Evolutionary conservation across 2,329 filamentous ascomycete species (phyloP).

Genomic region (Chlorencoelia australis): DNA sequence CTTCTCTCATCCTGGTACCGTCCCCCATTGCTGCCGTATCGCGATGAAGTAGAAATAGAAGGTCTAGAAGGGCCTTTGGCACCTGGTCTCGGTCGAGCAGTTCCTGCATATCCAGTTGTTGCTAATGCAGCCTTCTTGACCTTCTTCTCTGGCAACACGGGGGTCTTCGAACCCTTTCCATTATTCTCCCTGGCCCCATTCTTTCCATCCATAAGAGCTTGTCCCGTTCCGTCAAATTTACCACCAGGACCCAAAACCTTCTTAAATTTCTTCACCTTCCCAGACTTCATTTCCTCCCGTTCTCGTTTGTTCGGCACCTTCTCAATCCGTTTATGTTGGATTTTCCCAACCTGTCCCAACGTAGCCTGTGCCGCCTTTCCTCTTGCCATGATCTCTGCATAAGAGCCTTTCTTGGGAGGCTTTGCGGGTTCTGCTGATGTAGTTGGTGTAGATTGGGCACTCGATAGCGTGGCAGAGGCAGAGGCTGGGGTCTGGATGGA

Average conservation of each 20-base stretch:
- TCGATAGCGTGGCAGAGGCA: slow-evolving; percentile 12
- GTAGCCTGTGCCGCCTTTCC: slow-evolving; percentile 55
- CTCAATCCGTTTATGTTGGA: slow-evolving; percentile 65
- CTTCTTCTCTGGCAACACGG: slow-evolving; percentile 41
- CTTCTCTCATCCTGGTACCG: slow-evolving; percentile 23
- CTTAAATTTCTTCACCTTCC: slow-evolving; percentile 17
- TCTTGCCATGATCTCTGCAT: slow-evolving; percentile 62
- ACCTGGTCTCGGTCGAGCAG: slow-evolving; percentile 47
- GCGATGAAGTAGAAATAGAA: slow-evolving; percentile 12
- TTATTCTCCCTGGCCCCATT: slow-evolving; percentile 6
- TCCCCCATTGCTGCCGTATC: slow-evolving; percentile 13
- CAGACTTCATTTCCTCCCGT: slow-evolving; percentile 23
- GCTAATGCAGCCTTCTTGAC: slow-evolving; percentile 50
- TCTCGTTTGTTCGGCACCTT: slow-evolving; percentile 48
- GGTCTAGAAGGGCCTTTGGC: slow-evolving; percentile 26
- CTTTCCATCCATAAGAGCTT: slow-evolving; percentile 9
- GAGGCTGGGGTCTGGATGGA: slow-evolving; percentile 6
- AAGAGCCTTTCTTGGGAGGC: slow-evolving; percentile 62
- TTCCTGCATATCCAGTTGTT: slow-evolving; percentile 57
- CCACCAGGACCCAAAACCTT: slow-evolving; percentile 20
- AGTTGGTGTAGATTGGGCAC: slow-evolving; percentile 21
- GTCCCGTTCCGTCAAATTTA: slow-evolving; percentile 18
- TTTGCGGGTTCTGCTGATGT: slow-evolving; percentile 11
- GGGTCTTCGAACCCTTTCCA: slow-evolving; percentile 15
- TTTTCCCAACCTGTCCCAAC: slow-evolving; percentile 55